These are phyloP conservation scores for Silene uniflora DNA, from an alignment of 148 eudicot genomes.

Conservation along the genomic window DNA sequence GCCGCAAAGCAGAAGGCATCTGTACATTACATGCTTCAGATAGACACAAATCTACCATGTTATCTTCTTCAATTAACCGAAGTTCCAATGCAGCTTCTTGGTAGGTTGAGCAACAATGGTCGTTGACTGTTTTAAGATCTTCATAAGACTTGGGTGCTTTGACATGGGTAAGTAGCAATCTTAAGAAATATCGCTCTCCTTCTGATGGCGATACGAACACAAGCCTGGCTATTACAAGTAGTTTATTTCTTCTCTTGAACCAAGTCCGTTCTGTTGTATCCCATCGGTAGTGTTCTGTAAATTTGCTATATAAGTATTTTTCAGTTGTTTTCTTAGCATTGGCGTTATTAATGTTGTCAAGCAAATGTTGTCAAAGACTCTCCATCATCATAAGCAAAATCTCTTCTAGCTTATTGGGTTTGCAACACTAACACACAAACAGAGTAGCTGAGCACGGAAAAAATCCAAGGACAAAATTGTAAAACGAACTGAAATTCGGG, in stretches of 20 bases:
- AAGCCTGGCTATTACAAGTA: neutral
- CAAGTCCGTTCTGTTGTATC: neutral
- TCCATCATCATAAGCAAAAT: too few relatives aligned
- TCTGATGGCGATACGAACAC: neutral
- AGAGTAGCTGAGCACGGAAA: too few relatives aligned
- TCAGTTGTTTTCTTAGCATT: too few relatives aligned
- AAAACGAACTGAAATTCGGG: too few relatives aligned
- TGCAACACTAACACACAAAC: too few relatives aligned
- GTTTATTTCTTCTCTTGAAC: neutral
- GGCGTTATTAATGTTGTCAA: too few relatives aligned
- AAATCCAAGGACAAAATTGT: too few relatives aligned
- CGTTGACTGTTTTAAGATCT: neutral
- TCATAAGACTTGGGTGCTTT: neutral
- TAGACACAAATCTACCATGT: neutral
- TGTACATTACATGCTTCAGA: neutral
- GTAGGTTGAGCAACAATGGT: neutral
- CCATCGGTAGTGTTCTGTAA: neutral
- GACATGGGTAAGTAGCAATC: neutral
- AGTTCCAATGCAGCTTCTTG: neutral
- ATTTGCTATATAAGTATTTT: neutral
- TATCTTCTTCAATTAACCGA: neutral
- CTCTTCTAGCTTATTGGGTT: too few relatives aligned
- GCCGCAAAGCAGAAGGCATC: neutral
- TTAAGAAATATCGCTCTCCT: constrained; percentile 1
- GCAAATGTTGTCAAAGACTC: too few relatives aligned